Conservation (phyloP, 176 grass and related monocot genomes). For the Luzula sylvatica region DNA sequence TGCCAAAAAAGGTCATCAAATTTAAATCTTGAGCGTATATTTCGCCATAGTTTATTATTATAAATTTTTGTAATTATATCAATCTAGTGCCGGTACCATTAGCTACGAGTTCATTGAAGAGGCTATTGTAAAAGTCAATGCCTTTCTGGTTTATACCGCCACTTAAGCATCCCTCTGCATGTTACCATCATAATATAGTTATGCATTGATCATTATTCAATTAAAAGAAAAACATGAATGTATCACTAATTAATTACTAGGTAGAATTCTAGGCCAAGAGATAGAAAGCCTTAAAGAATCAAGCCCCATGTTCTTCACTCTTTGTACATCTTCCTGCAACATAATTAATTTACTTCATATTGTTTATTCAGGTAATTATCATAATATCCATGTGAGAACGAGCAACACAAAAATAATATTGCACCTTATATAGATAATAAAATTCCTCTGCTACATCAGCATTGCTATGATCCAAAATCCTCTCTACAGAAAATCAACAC, state of each 20-base stretch:
- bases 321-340: constrained; percentile 13
- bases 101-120: constrained; percentile 42
- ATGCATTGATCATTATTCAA: too few species aligned
- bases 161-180: constrained; percentile 33
- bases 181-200: not conserved
- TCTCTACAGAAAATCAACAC: constrained; percentile 26
- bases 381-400: not conserved
- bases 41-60: not conserved
- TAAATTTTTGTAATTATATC: not conserved
- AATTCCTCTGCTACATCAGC: constrained; percentile 48
- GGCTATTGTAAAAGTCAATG: constrained; percentile 47
- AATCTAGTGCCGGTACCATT: constrained; percentile 14
- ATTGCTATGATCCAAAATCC: constrained; percentile 31
- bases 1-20: not conserved
- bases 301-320: not conserved
- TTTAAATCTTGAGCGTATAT: not conserved
- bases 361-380: not conserved
- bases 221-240: not conserved
- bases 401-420: not conserved
- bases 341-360: not conserved
- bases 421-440: constrained; percentile 60
- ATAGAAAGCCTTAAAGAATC: constrained; percentile 41
- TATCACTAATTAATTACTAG: constrained; percentile 27
- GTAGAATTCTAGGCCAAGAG: constrained; percentile 50
- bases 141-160: constrained; percentile 54